Conservation (phyloP, 352 stramenopile genomes). For the Pythium aquatile region DNA sequence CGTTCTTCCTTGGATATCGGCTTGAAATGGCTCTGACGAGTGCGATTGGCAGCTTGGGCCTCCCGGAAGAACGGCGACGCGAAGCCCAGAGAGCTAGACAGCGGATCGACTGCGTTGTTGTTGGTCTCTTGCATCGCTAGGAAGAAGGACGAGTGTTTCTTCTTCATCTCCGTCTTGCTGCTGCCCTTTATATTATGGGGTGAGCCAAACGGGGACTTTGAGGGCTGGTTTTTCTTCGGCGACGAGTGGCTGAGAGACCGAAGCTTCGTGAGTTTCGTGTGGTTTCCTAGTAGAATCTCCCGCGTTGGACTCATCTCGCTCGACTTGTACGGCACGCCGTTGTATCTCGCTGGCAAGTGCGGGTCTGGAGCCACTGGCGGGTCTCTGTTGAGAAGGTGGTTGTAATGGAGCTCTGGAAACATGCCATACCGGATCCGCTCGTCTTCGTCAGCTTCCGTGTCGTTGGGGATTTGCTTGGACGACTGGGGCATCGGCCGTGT, state of each 20-base stretch:
- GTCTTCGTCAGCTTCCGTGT: constrained; percentile 21
- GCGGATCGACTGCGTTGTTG: constrained; percentile 24
- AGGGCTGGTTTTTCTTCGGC: background rate
- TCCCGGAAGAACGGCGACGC: constrained; percentile 25
- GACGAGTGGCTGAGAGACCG: constrained; percentile 33
- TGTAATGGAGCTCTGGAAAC: constrained; percentile 22
- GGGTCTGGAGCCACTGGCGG: constrained; percentile 29
- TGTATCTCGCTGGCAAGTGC: constrained; percentile 59
- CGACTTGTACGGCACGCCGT: constrained; percentile 54
- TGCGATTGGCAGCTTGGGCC: constrained; percentile 2
- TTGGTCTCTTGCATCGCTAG: constrained; percentile 15
- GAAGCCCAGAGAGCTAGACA: constrained; percentile 28
- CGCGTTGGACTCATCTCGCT: constrained; percentile 55
- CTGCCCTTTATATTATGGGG: background rate
- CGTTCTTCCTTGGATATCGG: constrained; percentile 10
- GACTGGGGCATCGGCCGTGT: constrained; percentile 21
- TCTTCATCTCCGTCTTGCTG: constrained; percentile 9
- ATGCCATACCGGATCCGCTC: constrained; percentile 20
- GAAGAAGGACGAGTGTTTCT: constrained; percentile 12
- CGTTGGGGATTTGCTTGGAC: constrained; percentile 21
- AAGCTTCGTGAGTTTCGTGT: constrained; percentile 50
- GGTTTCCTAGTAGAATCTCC: constrained; percentile 49
- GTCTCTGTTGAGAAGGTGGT: constrained; percentile 9
- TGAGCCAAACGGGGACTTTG: constrained; percentile 4
- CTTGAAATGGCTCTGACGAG: background rate